Evolutionary conservation across 352 stramenopile genomes (phyloP).

Genomic region (Globisporangium mamillatum): DNA sequence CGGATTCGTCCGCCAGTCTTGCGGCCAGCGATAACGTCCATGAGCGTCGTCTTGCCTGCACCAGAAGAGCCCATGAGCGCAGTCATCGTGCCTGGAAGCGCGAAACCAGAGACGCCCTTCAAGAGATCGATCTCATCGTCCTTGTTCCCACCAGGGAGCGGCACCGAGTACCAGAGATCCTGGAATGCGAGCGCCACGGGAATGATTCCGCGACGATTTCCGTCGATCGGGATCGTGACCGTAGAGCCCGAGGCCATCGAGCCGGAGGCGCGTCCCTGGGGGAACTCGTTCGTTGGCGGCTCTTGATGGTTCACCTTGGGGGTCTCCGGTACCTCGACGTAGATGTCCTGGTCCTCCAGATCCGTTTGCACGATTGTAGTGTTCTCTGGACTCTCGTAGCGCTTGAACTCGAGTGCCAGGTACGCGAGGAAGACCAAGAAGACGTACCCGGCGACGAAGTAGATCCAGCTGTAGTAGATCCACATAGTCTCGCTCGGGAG

Average conservation of each 20-base stretch:
- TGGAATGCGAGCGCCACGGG: slow-evolving; percentile 49
- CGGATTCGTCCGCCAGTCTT: slow-evolving; percentile 85
- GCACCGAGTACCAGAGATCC: slow-evolving; percentile 57
- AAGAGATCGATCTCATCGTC: slow-evolving; percentile 71
- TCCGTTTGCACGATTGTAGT: slow-evolving; percentile 38
- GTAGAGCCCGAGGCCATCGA: slow-evolving; percentile 11
- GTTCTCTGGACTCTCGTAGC: slow-evolving; percentile 46
- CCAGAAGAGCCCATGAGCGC: slow-evolving; percentile 74
- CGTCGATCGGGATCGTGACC: slow-evolving; percentile 18
- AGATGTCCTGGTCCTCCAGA: slow-evolving; percentile 18
- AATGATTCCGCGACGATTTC: slow-evolving; percentile 13
- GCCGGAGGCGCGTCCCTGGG: background rate
- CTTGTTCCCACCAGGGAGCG: slow-evolving; percentile 32
- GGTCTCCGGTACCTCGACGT: slow-evolving; percentile 11
- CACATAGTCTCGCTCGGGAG: slow-evolving; percentile 45
- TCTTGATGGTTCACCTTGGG: slow-evolving; percentile 8
- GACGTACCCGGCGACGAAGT: slow-evolving; percentile 50
- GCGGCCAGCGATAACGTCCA: slow-evolving; percentile 92
- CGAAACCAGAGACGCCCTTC: slow-evolving; percentile 70
- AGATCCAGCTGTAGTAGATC: slow-evolving; percentile 57
- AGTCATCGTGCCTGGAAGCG: slow-evolving; percentile 58
- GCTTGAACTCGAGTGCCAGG: slow-evolving; percentile 50
- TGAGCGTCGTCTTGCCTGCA: slow-evolving; percentile 92
- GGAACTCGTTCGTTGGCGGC: slow-evolving; percentile 2
- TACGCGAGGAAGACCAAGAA: slow-evolving; percentile 36